These are phyloP conservation scores for Eragrostis tef DNA, from an alignment of 202 grass and related monocot genomes.

Conservation along the genomic window DNA sequence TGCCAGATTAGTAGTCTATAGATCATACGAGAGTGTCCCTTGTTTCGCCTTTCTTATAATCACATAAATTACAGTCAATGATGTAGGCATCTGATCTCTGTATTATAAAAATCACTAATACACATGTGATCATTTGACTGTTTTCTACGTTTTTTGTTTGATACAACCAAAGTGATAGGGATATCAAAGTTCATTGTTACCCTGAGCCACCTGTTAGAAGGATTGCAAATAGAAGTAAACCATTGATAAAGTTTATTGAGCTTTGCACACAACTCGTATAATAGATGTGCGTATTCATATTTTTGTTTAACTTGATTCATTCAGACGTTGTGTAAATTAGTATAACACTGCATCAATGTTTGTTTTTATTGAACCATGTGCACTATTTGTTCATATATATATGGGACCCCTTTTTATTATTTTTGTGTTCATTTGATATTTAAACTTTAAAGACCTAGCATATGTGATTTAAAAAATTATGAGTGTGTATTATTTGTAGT, in stretches of 20 bases:
- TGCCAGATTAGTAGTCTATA: background rate
- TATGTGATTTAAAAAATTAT: background rate
- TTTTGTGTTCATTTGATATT: background rate
- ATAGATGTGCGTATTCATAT: background rate
- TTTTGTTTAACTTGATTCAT: background rate
- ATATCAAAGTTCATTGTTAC: background rate
- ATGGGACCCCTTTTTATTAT: background rate
- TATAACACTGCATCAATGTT: background rate
- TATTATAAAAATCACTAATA: constrained; percentile 8
- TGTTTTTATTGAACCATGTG: too few relatives aligned
- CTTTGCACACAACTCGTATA: background rate
- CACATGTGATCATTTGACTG: constrained; percentile 45
- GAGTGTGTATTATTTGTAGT: background rate
- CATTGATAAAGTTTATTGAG: background rate
- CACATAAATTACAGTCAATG: too few relatives aligned
- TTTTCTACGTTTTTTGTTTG: background rate
- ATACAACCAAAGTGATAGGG: constrained; percentile 19
- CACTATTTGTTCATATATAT: background rate
- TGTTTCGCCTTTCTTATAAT: too few relatives aligned
- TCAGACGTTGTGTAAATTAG: background rate
- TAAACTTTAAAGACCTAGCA: background rate
- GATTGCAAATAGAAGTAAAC: background rate
- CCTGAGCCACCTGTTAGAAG: background rate
- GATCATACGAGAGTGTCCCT: background rate
- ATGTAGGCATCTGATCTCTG: background rate